Evolutionary conservation across 345 rosid genomes (phyloP).

Genomic region (Stellera chamaejasme): DNA sequence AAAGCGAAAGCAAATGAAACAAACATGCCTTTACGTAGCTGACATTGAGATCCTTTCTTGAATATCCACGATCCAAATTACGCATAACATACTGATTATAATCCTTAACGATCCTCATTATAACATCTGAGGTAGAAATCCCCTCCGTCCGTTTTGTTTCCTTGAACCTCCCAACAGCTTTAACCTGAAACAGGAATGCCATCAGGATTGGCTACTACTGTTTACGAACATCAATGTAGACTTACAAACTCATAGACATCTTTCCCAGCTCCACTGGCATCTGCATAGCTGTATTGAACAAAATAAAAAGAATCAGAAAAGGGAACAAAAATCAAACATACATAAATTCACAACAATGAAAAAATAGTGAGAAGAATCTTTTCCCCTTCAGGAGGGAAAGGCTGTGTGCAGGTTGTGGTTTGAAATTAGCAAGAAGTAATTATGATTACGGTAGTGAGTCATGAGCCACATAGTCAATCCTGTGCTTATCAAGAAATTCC

Average conservation of each 20-base stretch:
- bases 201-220: constrained; percentile 10
- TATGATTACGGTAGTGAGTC: constrained; percentile 83
- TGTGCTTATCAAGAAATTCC: constrained; percentile 78
- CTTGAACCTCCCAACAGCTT: constrained; percentile 76
- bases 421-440: neutral
- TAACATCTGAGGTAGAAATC: constrained; percentile 84
- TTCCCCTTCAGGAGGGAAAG: neutral
- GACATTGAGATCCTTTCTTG: constrained; percentile 91
- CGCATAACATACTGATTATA: constrained; percentile 95
- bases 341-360: neutral
- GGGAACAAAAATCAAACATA: neutral
- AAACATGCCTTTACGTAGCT: constrained; percentile 76
- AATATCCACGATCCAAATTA: constrained; percentile 82
- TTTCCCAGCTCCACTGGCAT: constrained; percentile 79
- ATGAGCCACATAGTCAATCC: constrained; percentile 78
- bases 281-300: constrained; percentile 60
- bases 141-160: constrained; percentile 94
- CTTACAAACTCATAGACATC: constrained; percentile 96
- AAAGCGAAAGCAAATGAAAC: neutral
- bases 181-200: constrained; percentile 41
- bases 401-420: neutral
- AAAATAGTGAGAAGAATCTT: neutral
- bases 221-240: constrained; percentile 7
- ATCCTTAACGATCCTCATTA: constrained; percentile 92
- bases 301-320: neutral